Conservation (phyloP, 108 stramenopile genomes). For the Mediolabrus comicus region DNA sequence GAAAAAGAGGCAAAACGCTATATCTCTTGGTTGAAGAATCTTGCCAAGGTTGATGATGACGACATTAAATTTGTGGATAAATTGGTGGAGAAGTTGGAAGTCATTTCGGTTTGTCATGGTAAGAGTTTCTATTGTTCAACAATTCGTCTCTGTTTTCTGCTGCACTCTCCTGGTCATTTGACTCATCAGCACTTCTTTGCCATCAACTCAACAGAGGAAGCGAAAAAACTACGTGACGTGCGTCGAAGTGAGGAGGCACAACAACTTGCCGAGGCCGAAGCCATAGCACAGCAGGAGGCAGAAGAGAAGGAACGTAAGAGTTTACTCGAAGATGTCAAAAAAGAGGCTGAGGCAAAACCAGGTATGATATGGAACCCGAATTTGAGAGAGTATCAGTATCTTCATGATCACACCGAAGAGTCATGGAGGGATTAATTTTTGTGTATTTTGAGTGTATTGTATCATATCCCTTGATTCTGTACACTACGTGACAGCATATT, state of each 20-base stretch:
- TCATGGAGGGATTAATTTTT: slow-evolving; percentile 74
- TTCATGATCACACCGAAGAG: slow-evolving; percentile 73
- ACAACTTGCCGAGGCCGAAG: slow-evolving; percentile 39
- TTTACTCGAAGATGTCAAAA: slow-evolving; percentile 58
- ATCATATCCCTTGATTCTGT: background rate
- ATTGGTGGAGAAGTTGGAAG: slow-evolving; percentile 50
- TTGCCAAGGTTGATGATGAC: slow-evolving; percentile 70
- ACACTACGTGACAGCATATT: background rate
- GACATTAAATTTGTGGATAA: slow-evolving; percentile 62
- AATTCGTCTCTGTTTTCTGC: background rate
- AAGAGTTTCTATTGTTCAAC: background rate
- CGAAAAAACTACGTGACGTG: slow-evolving; percentile 50
- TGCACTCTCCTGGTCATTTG: background rate
- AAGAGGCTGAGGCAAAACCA: slow-evolving; percentile 69
- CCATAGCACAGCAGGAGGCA: slow-evolving; percentile 14
- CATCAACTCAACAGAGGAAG: slow-evolving; percentile 26
- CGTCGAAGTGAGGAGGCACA: slow-evolving; percentile 41
- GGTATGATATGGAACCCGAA: slow-evolving; percentile 86
- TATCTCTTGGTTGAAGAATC: slow-evolving; percentile 66
- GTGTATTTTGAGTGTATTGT: background rate
- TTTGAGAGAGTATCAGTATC: slow-evolving; percentile 75
- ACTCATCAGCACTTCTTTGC: background rate
- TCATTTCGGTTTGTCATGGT: slow-evolving; percentile 51
- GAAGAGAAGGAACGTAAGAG: slow-evolving; percentile 57
- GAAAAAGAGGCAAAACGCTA: slow-evolving; percentile 71